A percentile compares a stretch with the other conserved stretches of the same genome.
phyloP scores from a whole-genome alignment of 2,329 filamentous ascomycete genomes.

The Cytospora piceicola region DNA sequence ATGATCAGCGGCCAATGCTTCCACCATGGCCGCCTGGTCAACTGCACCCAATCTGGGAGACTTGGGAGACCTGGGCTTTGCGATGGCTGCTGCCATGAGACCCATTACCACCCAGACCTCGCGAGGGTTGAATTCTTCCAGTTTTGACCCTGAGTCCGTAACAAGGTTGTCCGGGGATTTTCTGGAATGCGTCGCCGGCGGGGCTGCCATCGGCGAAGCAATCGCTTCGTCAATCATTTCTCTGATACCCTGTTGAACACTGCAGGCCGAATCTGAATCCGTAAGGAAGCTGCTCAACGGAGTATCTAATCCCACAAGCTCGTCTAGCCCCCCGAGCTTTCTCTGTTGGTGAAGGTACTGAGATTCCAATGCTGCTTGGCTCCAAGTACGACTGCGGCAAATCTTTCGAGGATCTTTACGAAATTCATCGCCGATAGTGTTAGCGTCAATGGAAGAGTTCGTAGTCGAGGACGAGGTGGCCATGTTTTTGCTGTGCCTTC shows the following conservation, averaged over 20 bases:
- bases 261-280: background rate
- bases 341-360: background rate
- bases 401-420: background rate
- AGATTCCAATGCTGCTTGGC: background rate
- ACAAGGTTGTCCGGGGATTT: conserved; percentile 1
- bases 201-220: background rate
- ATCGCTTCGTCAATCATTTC: conserved; percentile 1
- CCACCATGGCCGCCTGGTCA: conserved; percentile 15
- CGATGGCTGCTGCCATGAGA: conserved; percentile 26
- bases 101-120: background rate
- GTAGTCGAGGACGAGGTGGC: background rate
- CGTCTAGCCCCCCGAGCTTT: background rate
- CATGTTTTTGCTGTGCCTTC: background rate
- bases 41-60: conserved; percentile 15
- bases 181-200: background rate
- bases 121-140: background rate
- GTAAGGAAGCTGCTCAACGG: background rate
- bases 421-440: background rate
- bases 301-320: background rate
- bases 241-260: background rate
- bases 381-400: conserved; percentile 21
- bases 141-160: background rate
- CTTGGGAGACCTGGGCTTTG: conserved; percentile 23
- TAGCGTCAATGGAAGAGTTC: background rate
- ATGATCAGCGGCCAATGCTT: background rate